Evolutionary conservation across 768 basidiomycete species (phyloP), one percentile per base, ranked within the genome.

Genomic region (Termitomyces sp.): DNA sequence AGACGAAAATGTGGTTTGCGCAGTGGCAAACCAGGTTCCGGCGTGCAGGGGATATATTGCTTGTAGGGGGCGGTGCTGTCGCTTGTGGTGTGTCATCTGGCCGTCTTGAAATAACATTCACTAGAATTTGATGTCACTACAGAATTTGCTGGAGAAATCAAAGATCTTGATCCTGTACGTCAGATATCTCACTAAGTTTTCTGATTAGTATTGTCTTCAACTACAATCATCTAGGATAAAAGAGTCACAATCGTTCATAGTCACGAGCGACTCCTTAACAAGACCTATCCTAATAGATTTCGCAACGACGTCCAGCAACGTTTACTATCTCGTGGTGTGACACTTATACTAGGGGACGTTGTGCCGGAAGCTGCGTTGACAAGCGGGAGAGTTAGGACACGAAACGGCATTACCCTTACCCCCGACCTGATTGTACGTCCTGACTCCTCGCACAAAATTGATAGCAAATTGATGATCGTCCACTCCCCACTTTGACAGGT

Each of bases 171-270:
- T 52, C 70, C 74, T 16, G 76, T 77, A 54, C 15, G 74, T 67
- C 7, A n/a, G n/a, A n/a, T n/a, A n/a, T n/a, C n/a, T n/a, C n/a
- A n/a, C n/a, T 29, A 3, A 29, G 29, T 29, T 29, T 4, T 4
- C 29, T 29, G 29, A 29, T 31, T 2, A 7, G 6, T 29, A 16
- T 20, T 31, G n/a, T n/a, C n/a, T n/a, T n/a, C n/a, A n/a, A n/a
- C n/a, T n/a, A n/a, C n/a, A 9, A 18, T 25, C 25, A 13, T 11
- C 46, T 44, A 77, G 76, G 59, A 64, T 20, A 84, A 79, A 56
- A 65, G 70, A 32, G 75, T 89, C 15, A 85, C 85, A 16, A 75
- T 89, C 43, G 78, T 89, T 10, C 88, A 89, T 11, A 72, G 75
- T 25, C 69, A 76, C n/a, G 48, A 58, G 2, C 65, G 75, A n/a